phyloP scores from a whole-genome alignment of 768 basidiomycete species.

The Russula sp. region DNA sequence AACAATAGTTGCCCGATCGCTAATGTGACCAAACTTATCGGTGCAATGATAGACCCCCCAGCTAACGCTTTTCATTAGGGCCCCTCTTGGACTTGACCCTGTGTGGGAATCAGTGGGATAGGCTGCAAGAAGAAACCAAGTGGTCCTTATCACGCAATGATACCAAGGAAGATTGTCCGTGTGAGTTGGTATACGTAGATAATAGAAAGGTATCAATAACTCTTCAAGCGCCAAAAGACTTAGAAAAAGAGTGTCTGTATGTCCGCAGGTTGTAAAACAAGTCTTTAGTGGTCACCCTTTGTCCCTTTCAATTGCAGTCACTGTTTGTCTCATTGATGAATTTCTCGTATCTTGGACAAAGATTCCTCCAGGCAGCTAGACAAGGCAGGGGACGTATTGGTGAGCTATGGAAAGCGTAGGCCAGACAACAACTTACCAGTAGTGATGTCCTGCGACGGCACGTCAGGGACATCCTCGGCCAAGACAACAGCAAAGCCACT shows the following conservation, averaged over 20 bases:
- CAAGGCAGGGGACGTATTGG: background rate
- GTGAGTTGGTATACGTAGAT: background rate
- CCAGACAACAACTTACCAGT: background rate
- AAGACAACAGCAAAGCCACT: constrained; percentile 6
- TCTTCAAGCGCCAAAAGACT: no score
- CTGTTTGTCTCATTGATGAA: background rate
- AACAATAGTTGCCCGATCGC: no score
- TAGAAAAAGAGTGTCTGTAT: background rate
- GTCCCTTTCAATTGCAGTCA: background rate
- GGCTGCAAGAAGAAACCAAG: background rate
- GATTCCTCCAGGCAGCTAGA: background rate
- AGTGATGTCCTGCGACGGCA: background rate
- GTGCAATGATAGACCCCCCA: no score
- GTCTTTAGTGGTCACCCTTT: constrained; percentile 13
- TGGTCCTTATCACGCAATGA: no score
- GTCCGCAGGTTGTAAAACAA: background rate
- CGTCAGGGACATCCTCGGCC: background rate
- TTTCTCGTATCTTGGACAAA: background rate
- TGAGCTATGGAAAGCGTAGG: background rate
- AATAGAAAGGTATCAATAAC: no score
- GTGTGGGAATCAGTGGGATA: no score
- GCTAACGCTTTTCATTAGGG: no score
- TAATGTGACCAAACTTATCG: no score
- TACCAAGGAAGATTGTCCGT: constrained; percentile 26
- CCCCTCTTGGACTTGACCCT: no score